Conservation (phyloP, 768 basidiomycete genomes). For the Collybiopsis confluens region DNA sequence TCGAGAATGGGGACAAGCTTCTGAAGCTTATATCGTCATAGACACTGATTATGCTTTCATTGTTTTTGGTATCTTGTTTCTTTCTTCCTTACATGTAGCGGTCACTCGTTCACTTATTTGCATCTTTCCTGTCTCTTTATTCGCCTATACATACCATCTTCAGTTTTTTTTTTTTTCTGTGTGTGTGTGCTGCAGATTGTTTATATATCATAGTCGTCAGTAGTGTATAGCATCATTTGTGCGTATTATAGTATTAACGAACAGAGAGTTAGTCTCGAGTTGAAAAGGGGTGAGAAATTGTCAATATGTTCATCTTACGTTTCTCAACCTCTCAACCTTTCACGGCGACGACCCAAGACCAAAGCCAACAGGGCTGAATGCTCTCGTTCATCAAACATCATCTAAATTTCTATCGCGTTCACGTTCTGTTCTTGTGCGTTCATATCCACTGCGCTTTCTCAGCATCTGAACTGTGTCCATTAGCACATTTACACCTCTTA, state of each 20-base stretch:
- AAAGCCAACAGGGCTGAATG: not conserved
- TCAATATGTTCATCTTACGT: no score
- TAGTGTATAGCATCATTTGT: not conserved
- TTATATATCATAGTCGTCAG: conserved; percentile 7
- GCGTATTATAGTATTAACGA: not conserved
- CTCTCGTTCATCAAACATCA: conserved; percentile 32
- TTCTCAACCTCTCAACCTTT: no score
- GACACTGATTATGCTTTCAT: conserved; percentile 28
- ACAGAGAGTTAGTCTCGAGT: conserved; percentile 1
- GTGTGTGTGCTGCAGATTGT: conserved; percentile 6
- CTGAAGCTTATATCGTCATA: conserved; percentile 51
- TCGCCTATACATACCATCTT: conserved; percentile 2
- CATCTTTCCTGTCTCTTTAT: conserved; percentile 7
- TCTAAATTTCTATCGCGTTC: conserved; percentile 67
- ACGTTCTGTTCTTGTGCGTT: conserved; percentile 58
- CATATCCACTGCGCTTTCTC: not conserved
- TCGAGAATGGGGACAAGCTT: conserved; percentile 52
- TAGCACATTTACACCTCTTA: conserved; percentile 74
- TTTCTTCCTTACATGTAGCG: conserved; percentile 14
- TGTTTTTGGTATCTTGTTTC: conserved; percentile 20
- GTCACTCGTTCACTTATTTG: conserved; percentile 9
- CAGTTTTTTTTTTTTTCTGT: no score
- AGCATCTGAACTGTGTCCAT: conserved; percentile 7
- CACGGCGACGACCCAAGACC: no score
- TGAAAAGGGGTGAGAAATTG: not conserved